These are phyloP conservation scores for Fusarium miscanthi DNA, from an alignment of 2,329 filamentous ascomycete species.

Conservation along the genomic window DNA sequence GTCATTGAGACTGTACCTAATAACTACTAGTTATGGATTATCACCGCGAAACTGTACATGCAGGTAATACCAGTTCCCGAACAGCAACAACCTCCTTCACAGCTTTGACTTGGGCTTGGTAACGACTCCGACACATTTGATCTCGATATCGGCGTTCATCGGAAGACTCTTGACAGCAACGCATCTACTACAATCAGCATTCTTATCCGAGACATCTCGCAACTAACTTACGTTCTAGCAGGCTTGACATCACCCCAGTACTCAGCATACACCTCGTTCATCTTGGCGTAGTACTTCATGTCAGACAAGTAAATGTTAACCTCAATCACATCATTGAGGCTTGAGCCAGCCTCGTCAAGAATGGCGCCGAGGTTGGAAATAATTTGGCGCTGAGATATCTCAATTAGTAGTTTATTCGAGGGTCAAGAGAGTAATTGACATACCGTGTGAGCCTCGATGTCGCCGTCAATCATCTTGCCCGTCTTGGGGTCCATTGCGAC, in stretches of 20 bases:
- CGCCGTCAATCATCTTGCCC: constrained; percentile 71
- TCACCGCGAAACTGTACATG: too few species aligned
- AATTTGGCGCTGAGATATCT: constrained; percentile 60
- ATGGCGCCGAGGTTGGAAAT: constrained; percentile 77
- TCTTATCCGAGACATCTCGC: fast-evolving
- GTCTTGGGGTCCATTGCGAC: constrained; percentile 69
- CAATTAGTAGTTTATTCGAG: not conserved
- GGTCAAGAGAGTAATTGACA: not conserved
- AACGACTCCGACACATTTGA: constrained; percentile 44
- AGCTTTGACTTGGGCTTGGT: constrained; percentile 38
- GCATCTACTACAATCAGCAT: constrained; percentile 37
- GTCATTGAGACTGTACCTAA: too few species aligned
- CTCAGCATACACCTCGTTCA: constrained; percentile 78
- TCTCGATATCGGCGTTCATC: constrained; percentile 46
- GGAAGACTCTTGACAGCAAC: constrained; percentile 49
- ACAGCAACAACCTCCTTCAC: fast-evolving
- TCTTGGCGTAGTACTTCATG: constrained; percentile 78
- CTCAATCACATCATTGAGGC: constrained; percentile 74
- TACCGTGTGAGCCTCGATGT: constrained; percentile 72
- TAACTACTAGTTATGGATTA: too few species aligned
- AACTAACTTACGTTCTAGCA: constrained; percentile 48
- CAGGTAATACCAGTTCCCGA: too few species aligned
- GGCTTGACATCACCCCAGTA: constrained; percentile 67
- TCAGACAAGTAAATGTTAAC: constrained; percentile 77
- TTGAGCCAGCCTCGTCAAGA: constrained; percentile 73